Percentiles rank a stretch among this genome's conserved stretches.
These are phyloP conservation scores for Rhodocollybia butyracea DNA, from an alignment of 768 basidiomycete genomes.

Conservation along the genomic window DNA sequence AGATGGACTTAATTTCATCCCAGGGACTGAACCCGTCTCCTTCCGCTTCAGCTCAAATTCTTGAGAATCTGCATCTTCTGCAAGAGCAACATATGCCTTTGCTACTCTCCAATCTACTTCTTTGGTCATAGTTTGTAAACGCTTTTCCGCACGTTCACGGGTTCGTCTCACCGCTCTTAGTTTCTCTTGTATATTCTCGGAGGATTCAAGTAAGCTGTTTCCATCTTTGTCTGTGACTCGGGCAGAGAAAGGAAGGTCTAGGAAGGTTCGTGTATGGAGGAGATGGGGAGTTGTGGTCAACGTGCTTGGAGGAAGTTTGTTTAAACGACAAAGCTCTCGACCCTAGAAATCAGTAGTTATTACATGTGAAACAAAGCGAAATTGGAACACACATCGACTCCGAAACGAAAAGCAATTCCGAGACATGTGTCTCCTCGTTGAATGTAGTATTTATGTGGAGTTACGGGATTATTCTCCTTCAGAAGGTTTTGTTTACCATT, in stretches of 20 bases:
- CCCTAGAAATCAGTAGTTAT: slow-evolving; percentile 32
- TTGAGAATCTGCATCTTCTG: slow-evolving; percentile 38
- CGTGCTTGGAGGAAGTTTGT: slow-evolving; percentile 62
- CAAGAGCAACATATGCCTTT: slow-evolving; percentile 67
- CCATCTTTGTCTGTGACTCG: not conserved
- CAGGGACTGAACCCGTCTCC: slow-evolving; percentile 20
- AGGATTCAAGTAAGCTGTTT: slow-evolving; percentile 15
- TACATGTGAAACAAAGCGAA: not conserved
- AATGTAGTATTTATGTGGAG: slow-evolving; percentile 48
- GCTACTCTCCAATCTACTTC: slow-evolving; percentile 67
- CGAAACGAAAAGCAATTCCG: slow-evolving; percentile 60
- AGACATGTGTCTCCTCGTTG: slow-evolving; percentile 56
- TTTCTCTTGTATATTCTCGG: slow-evolving; percentile 24
- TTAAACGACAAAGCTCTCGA: slow-evolving; percentile 59
- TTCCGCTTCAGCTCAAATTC: slow-evolving; percentile 28
- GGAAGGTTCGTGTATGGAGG: slow-evolving; percentile 60
- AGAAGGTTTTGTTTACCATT: slow-evolving; percentile 7
- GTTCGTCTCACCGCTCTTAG: slow-evolving; percentile 39
- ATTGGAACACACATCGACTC: slow-evolving; percentile 52
- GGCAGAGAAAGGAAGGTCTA: slow-evolving; percentile 48
- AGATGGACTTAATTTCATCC: slow-evolving; percentile 7
- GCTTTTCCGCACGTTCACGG: slow-evolving; percentile 56
- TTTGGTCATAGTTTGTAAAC: slow-evolving; percentile 62
- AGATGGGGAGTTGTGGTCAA: slow-evolving; percentile 71
- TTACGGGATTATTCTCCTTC: not conserved